Percentiles rank a stretch among this genome's conserved stretches.
phyloP scores from a whole-genome alignment of 345 rosid genomes.

The Populus ilicifolia region DNA sequence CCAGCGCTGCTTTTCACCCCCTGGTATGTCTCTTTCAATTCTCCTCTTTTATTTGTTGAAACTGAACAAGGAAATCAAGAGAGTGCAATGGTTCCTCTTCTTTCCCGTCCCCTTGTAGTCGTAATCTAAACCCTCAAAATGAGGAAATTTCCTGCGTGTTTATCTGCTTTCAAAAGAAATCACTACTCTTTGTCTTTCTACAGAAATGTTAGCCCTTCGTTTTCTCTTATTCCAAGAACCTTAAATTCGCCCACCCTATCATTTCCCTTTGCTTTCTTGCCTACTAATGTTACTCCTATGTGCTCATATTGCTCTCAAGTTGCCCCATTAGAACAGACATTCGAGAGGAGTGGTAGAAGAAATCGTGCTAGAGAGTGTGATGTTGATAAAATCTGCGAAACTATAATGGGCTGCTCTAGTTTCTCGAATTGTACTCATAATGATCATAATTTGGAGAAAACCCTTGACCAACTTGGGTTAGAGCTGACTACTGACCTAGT shows the following conservation, averaged over 20 bases:
- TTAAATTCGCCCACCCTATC: background rate
- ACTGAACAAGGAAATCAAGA: no score
- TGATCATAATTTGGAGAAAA: constrained; percentile 52
- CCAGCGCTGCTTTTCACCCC: no score
- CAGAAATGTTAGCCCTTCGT: background rate
- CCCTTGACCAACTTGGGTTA: constrained; percentile 50
- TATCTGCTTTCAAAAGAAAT: constrained; percentile 2
- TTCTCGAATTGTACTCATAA: constrained; percentile 22
- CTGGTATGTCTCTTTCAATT: no score
- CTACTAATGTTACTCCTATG: background rate
- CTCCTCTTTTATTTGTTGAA: no score
- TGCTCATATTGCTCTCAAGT: constrained; percentile 6
- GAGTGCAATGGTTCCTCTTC: no score
- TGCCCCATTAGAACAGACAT: constrained; percentile 8
- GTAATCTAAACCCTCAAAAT: background rate
- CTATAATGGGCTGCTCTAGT: constrained; percentile 27
- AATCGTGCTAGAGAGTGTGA: constrained; percentile 26
- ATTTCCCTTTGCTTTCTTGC: background rate
- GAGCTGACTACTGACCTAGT: constrained; percentile 58
- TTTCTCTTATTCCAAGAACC: background rate
- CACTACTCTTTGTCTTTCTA: background rate
- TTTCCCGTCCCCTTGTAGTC: no score
- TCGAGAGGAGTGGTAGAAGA: constrained; percentile 3
- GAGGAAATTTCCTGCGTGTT: constrained; percentile 4
- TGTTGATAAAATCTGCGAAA: constrained; percentile 46